Evolutionary conservation across 441 rosid genomes (phyloP).

Genomic region (Hypseocharis bilobata): DNA sequence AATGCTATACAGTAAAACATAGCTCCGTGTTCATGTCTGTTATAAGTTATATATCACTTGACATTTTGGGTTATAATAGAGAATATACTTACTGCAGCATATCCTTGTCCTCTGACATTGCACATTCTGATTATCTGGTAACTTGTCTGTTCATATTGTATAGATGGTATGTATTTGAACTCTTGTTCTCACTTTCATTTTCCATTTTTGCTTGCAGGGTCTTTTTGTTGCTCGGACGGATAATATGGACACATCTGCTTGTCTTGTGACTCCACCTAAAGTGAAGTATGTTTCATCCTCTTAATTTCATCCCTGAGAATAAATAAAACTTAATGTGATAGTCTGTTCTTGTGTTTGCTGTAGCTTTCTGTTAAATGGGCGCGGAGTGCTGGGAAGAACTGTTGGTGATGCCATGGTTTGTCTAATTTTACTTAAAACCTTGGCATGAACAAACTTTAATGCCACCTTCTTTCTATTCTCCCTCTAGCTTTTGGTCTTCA

Average conservation of each 20-base stretch:
- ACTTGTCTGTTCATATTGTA: background rate
- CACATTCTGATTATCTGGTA: no score
- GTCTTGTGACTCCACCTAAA: constrained; percentile 3
- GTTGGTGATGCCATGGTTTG: background rate
- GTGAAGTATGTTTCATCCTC: constrained; percentile 1
- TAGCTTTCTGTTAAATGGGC: constrained; percentile 6
- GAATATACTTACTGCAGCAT: background rate
- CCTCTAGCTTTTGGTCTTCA: background rate
- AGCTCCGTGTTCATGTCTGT: no score
- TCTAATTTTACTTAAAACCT: background rate
- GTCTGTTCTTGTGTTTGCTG: background rate
- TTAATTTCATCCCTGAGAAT: background rate
- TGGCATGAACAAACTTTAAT: background rate
- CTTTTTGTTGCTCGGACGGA: background rate
- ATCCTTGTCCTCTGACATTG: background rate
- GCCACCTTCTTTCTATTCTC: background rate
- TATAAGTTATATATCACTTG: no score
- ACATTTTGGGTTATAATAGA: no score
- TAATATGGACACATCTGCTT: constrained; percentile 1
- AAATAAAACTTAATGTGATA: background rate
- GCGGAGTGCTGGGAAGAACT: constrained; percentile 1
- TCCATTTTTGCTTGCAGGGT: background rate
- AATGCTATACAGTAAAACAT: background rate
- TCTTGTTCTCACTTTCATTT: background rate
- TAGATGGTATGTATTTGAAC: background rate